Conservation (phyloP, 176 grass and related monocot species). For the Avena insularis region DNA sequence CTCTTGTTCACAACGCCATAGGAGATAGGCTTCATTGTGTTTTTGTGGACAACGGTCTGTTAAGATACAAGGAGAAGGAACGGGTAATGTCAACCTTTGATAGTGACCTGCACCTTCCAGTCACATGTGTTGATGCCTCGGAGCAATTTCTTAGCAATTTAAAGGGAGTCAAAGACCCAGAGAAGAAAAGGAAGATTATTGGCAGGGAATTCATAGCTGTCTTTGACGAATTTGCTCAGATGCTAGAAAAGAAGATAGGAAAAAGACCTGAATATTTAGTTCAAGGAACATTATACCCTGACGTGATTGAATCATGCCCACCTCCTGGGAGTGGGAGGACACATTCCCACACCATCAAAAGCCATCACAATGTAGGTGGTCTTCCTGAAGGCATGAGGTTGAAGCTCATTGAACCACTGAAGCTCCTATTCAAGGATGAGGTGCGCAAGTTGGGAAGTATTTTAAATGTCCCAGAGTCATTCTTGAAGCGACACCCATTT, state of each 20-base stretch:
- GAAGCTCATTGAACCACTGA: slow-evolving; percentile 89
- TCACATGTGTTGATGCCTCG: slow-evolving; percentile 80
- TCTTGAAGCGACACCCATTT: slow-evolving; percentile 94
- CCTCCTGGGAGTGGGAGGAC: slow-evolving; percentile 79
- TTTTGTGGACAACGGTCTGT: slow-evolving; percentile 88
- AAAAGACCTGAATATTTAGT: slow-evolving; percentile 72
- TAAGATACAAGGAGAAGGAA: slow-evolving; percentile 87
- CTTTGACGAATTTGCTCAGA: slow-evolving; percentile 85
- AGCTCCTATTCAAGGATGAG: slow-evolving; percentile 92
- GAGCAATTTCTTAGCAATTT: slow-evolving; percentile 79
- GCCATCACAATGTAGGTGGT: slow-evolving; percentile 92
- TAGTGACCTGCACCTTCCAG: slow-evolving; percentile 77
- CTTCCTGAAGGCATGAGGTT: slow-evolving; percentile 85
- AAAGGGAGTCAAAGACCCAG: slow-evolving; percentile 80
- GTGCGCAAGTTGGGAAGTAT: slow-evolving; percentile 82
- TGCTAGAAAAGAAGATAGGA: slow-evolving; percentile 64
- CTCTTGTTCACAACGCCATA: slow-evolving; percentile 85
- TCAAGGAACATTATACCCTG: slow-evolving; percentile 92
- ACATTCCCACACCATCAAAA: slow-evolving; percentile 93
- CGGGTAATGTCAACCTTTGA: slow-evolving; percentile 83
- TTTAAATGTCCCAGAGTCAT: slow-evolving; percentile 84
- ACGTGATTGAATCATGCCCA: slow-evolving; percentile 93
- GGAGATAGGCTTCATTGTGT: slow-evolving; percentile 85
- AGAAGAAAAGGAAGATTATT: slow-evolving; percentile 90
- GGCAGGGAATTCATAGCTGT: slow-evolving; percentile 80